Evolutionary conservation across 1,139 yeast species (phyloP).

Genomic region (Geotrichum australiense): DNA sequence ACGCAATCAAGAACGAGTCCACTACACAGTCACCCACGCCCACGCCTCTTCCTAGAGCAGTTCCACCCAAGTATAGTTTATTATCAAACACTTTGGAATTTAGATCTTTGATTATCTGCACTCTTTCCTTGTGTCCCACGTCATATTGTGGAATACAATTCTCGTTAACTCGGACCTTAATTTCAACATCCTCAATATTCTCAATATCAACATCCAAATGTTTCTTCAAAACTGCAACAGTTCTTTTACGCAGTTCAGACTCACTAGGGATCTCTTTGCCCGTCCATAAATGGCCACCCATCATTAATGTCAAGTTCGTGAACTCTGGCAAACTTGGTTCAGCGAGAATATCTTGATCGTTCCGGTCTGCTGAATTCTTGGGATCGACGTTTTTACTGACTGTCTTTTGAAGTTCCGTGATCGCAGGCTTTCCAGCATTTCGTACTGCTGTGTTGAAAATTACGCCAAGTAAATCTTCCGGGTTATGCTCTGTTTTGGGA

Average conservation of each 20-base stretch:
- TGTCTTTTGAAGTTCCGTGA: conserved; percentile 12
- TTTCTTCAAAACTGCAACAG: conserved; percentile 42
- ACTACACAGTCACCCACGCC: conserved; percentile 87
- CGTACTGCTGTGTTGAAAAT: conserved; percentile 79
- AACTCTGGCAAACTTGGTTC: conserved; percentile 30
- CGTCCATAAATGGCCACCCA: conserved; percentile 70
- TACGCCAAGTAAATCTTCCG: conserved; percentile 67
- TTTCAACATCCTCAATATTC: conserved; percentile 45
- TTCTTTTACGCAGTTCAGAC: conserved; percentile 40
- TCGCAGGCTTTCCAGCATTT: conserved; percentile 21
- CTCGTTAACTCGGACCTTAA: conserved; percentile 36
- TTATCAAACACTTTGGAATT: conserved; percentile 37
- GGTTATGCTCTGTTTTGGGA: conserved; percentile 52
- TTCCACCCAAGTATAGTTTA: conserved; percentile 64
- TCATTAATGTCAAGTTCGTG: conserved; percentile 78
- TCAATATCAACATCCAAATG: conserved; percentile 48
- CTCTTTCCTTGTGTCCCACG: conserved; percentile 58
- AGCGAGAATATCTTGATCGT: conserved; percentile 14
- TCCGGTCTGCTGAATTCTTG: conserved; percentile 14
- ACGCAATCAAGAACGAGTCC: conserved; percentile 55
- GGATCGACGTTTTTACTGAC: conserved; percentile 11
- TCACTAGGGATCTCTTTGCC: conserved; percentile 40
- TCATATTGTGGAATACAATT: conserved; percentile 77
- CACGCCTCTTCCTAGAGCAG: conserved; percentile 72
- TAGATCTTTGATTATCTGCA: conserved; percentile 35